Conservation (phyloP, 2,329 filamentous ascomycete species). For the Colletotrichum sp. region DNA sequence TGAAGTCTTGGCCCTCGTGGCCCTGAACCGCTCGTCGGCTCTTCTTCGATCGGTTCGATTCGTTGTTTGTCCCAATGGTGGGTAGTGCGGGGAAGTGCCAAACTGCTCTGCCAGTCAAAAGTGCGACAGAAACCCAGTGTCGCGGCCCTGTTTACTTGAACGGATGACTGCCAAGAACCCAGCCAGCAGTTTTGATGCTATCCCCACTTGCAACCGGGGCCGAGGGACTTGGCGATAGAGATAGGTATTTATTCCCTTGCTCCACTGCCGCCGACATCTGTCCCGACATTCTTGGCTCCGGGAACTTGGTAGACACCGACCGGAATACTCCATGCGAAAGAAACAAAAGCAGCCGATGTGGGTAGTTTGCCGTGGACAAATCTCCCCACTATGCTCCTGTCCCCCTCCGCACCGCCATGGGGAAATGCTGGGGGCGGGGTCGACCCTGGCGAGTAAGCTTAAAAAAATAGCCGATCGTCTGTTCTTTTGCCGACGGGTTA, state of each 20-base stretch:
- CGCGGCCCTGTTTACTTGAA: background rate
- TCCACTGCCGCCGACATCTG: background rate
- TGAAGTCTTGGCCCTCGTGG: background rate
- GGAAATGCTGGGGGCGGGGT: background rate
- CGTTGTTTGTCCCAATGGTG: background rate
- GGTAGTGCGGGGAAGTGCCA: background rate
- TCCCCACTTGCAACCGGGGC: background rate
- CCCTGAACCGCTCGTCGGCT: background rate
- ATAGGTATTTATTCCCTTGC: background rate
- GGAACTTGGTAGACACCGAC: background rate
- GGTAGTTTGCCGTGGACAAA: background rate
- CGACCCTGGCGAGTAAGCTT: constrained; percentile 2
- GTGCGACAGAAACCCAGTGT: background rate
- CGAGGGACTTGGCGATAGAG: background rate
- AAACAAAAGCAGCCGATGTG: background rate
- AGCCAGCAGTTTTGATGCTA: background rate
- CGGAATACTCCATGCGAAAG: background rate
- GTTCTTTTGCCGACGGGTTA: constrained; percentile 5
- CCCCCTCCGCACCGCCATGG: background rate
- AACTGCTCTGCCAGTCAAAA: background rate
- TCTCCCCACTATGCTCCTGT: background rate
- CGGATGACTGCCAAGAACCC: background rate
- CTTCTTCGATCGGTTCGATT: background rate
- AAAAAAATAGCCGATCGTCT: constrained; percentile 1
- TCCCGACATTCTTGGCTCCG: background rate